Evolutionary conservation across 1,139 yeast genomes (phyloP), one percentile per base, ranked within the genome.

Genomic region (Sugiyamaella paludigena): DNA sequence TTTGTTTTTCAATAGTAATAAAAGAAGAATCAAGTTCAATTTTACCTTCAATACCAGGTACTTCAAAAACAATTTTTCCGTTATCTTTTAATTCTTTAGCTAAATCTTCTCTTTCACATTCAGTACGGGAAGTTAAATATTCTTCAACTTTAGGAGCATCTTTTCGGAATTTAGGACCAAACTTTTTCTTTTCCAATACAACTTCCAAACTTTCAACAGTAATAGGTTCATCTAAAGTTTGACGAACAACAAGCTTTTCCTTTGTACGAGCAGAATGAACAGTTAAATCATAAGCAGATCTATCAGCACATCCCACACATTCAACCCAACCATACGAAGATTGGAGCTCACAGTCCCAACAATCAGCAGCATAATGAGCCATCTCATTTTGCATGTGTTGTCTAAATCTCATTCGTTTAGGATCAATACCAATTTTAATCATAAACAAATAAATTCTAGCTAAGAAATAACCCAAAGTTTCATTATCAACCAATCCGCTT

Each of bases 291-390:
- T 89, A 94, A 40, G 99, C 99, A 44, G 96, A 87, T 76, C 99
- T 84, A 72, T 94, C 99, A 56, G 99, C 99, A 76, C 98, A 92
- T 60, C 99, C 99, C 66, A 92, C 98, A 82, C 98, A 92, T 75
- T 94, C 99, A 63, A 94, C 86, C 99, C 99, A 94, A 60, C 99
- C 98, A 66, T 87, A 94, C 34, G 96, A 87, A 37, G 96, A 85
- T 63, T 87, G 84, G 63, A 94, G 78, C 76, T 94, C 99, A 57
- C 96, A 97, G 75, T 94, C 99, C 99, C 99, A 94, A 77, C 99
- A 94, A 74, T 94, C 99, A 59, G 96, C 84, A 52, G 98, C 98
- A 69, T 94, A 94, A 71, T 94, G 99, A 26, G 99, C 99, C 99
- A 94, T 94, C 76, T 94, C 99, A 69, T 92, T 94, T 60, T 83